phyloP scores from a whole-genome alignment of 805 yeast genomes.

The Spencermartinsiella europaea region DNA sequence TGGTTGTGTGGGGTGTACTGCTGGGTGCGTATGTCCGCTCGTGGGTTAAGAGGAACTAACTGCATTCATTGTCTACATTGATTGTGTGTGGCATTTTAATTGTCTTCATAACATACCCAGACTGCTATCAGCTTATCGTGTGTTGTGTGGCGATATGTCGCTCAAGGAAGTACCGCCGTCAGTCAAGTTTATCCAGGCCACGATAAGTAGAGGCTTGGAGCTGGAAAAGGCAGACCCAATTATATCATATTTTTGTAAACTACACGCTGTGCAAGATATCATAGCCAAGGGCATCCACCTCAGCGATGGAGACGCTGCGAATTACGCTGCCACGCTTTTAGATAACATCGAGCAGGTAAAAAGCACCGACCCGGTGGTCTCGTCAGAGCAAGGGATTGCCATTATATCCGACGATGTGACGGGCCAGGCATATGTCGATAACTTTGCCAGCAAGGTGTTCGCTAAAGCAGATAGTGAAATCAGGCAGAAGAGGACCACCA shows the following conservation, averaged over 20 bases:
- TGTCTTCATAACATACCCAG: no score
- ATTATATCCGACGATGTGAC: constrained; percentile 57
- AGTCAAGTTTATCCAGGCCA: constrained; percentile 25
- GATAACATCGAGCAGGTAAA: constrained; percentile 66
- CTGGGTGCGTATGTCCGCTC: no score
- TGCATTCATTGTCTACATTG: no score
- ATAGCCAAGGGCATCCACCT: constrained; percentile 57
- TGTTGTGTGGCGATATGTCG: no score
- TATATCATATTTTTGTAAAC: constrained; percentile 64
- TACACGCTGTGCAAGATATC: constrained; percentile 71
- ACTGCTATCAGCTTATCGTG: no score
- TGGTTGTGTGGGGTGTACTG: no score
- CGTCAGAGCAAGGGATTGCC: constrained; percentile 33
- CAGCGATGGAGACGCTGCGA: constrained; percentile 49
- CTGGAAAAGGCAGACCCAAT: constrained; percentile 54
- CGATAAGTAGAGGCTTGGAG: constrained; percentile 38
- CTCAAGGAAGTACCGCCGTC: constrained; percentile 19
- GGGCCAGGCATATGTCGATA: constrained; percentile 49
- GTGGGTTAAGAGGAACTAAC: no score
- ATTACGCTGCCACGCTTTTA: constrained; percentile 54
- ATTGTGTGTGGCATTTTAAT: no score
- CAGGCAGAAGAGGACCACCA: constrained; percentile 39
- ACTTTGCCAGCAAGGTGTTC: constrained; percentile 56
- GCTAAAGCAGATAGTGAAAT: constrained; percentile 47
- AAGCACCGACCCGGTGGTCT: constrained; percentile 35